phyloP scores from a whole-genome alignment of 2,329 filamentous ascomycete species.

The Hypocreales sp. region DNA sequence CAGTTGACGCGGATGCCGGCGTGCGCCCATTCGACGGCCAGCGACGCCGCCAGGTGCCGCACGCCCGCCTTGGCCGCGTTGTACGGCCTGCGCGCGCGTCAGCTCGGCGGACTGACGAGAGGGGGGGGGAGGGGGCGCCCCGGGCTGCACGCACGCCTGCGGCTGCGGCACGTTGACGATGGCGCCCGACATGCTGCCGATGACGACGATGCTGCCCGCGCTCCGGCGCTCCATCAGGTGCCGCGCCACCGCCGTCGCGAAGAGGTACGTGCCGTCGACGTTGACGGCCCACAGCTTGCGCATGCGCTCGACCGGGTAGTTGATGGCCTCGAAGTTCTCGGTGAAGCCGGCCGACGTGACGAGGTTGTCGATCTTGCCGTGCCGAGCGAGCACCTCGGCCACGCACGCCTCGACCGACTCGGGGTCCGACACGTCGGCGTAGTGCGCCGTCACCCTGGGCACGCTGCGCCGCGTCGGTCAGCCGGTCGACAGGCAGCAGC shows the following conservation, averaged over 20 bases:
- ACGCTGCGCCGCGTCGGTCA: slow-evolving; percentile 36
- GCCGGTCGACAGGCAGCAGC: no score
- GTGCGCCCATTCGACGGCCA: slow-evolving; percentile 89
- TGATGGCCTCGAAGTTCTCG: slow-evolving; percentile 85
- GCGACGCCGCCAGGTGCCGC: slow-evolving; percentile 68
- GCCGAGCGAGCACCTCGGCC: slow-evolving; percentile 37
- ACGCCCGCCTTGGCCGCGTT: slow-evolving; percentile 90
- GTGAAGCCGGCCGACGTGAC: slow-evolving; percentile 96
- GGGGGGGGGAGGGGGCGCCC: background rate
- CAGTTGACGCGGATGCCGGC: slow-evolving; percentile 86
- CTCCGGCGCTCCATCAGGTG: slow-evolving; percentile 74
- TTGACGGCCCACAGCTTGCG: slow-evolving; percentile 92
- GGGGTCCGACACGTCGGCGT: slow-evolving; percentile 70
- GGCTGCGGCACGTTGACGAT: slow-evolving; percentile 95
- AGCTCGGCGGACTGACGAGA: background rate
- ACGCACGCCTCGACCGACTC: slow-evolving; percentile 64
- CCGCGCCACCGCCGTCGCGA: slow-evolving; percentile 69
- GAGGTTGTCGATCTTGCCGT: slow-evolving; percentile 77
- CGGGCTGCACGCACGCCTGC: slow-evolving; percentile 42
- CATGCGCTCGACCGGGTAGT: slow-evolving; percentile 81
- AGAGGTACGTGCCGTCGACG: slow-evolving; percentile 82
- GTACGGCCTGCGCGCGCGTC: slow-evolving; percentile 45
- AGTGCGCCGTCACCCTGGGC: slow-evolving; percentile 80
- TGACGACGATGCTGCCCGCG: slow-evolving; percentile 79
- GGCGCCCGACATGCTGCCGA: slow-evolving; percentile 85